Conservation (phyloP, 2,329 filamentous ascomycete genomes). For the Pseudogymnoascus sp. region DNA sequence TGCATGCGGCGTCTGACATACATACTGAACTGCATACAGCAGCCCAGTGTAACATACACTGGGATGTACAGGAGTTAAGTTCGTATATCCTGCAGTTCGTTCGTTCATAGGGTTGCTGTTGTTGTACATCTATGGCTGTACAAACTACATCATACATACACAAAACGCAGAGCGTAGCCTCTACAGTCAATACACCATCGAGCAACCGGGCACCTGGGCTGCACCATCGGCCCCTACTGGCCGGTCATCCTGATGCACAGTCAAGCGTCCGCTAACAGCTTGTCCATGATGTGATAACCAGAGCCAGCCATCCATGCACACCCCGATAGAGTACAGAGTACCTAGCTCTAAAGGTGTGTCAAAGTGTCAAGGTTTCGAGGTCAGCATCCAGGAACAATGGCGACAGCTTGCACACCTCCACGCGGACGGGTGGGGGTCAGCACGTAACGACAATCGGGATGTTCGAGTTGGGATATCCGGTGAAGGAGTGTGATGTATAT, state of each 20-base stretch:
- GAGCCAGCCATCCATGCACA: conserved; percentile 6
- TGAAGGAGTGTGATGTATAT: not conserved
- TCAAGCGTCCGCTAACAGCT: not conserved
- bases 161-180: not conserved
- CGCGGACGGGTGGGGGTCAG: not conserved
- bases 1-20: conserved; percentile 3
- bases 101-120: not conserved
- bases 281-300: conserved; percentile 7
- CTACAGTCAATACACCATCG: not conserved
- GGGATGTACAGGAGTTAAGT: not conserved
- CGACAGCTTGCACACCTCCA: conserved; percentile 1
- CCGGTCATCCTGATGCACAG: not conserved
- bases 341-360: not conserved
- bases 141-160: not conserved
- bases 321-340: conserved; percentile 1
- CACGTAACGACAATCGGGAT: not conserved
- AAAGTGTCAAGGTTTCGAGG: not conserved
- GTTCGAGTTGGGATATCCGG: not conserved
- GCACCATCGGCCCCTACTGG: not conserved
- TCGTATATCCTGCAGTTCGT: not conserved
- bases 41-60: not conserved
- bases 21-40: not conserved
- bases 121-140: not conserved
- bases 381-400: conserved; percentile 2
- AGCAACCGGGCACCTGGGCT: conserved; percentile 4